These are phyloP conservation scores for Carex littledalei DNA, from an alignment of 176 grass and related monocot species.

Conservation along the genomic window DNA sequence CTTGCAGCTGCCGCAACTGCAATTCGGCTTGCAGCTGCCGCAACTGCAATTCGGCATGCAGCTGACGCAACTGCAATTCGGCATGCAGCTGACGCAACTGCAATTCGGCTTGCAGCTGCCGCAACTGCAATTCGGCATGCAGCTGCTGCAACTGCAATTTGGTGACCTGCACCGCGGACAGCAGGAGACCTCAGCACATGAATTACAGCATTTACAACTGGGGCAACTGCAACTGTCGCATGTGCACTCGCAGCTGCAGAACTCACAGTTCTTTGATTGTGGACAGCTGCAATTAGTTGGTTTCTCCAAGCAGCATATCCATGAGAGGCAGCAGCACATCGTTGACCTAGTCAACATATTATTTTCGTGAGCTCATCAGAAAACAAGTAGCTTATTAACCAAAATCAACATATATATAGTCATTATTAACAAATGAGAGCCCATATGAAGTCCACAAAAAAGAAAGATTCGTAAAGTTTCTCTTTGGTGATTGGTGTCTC, in stretches of 20 bases:
- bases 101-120: slow-evolving; percentile 9
- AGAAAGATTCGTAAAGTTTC: neutral
- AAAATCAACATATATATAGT: neutral
- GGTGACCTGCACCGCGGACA: neutral
- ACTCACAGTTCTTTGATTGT: neutral
- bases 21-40: slow-evolving; percentile 31
- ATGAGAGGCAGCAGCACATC: slow-evolving; percentile 37
- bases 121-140: neutral
- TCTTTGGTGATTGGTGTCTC: neutral
- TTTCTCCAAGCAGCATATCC: slow-evolving; percentile 46
- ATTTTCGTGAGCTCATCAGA: neutral
- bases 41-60: neutral
- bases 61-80: neutral
- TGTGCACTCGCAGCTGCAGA: neutral
- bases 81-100: neutral
- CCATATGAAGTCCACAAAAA: neutral
- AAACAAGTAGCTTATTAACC: neutral
- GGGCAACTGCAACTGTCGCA: slow-evolving; percentile 25
- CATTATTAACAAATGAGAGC: neutral
- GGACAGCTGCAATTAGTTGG: slow-evolving; percentile 20
- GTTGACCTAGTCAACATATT: slow-evolving; percentile 42
- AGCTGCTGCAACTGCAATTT: neutral
- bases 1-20: slow-evolving; percentile 33
- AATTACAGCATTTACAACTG: slow-evolving; percentile 32
- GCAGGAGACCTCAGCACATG: slow-evolving; percentile 14